Percentiles rank a stretch among this genome's conserved stretches.
Evolutionary conservation across 2,329 filamentous ascomycete genomes (phyloP).

Genomic region (Zasmidium angulare): DNA sequence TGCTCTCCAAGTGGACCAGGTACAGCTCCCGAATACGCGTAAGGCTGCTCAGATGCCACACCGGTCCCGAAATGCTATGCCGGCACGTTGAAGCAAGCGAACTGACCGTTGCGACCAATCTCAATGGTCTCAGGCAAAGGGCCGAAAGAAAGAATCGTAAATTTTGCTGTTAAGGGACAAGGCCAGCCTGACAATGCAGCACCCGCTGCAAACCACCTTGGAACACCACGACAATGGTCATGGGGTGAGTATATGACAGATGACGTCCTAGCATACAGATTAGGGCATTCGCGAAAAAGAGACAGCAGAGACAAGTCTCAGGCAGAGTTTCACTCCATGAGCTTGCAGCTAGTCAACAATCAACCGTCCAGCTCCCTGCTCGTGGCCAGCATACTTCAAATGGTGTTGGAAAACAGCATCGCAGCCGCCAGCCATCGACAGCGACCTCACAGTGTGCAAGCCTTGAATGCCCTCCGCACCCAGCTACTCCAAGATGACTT

Average conservation of each 20-base stretch:
- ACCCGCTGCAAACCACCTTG: neutral
- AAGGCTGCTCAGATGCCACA: neutral
- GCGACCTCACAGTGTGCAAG: slow-evolving; percentile 2
- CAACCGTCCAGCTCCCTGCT: slow-evolving; percentile 4
- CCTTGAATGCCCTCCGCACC: slow-evolving; percentile 9
- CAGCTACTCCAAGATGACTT: slow-evolving; percentile 15
- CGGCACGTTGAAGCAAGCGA: neutral
- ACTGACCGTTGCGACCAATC: neutral
- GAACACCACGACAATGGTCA: neutral
- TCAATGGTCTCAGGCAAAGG: neutral
- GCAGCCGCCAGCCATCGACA: slow-evolving; percentile 4
- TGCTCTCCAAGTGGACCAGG: no score
- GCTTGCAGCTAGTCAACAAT: neutral
- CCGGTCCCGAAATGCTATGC: neutral
- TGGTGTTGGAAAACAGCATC: slow-evolving; percentile 16
- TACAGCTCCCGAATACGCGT: neutral
- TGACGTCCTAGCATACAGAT: neutral
- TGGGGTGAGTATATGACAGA: neutral
- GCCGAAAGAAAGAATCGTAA: neutral
- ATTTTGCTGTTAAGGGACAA: neutral
- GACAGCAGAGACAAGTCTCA: neutral
- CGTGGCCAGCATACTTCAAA: slow-evolving; percentile 9
- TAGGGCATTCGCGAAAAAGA: neutral
- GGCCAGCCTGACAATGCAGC: neutral
- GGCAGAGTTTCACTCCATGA: neutral